These are phyloP conservation scores for Backusella liffmaniae DNA, from an alignment of 192 early-diverging fungal species.

Conservation along the genomic window DNA sequence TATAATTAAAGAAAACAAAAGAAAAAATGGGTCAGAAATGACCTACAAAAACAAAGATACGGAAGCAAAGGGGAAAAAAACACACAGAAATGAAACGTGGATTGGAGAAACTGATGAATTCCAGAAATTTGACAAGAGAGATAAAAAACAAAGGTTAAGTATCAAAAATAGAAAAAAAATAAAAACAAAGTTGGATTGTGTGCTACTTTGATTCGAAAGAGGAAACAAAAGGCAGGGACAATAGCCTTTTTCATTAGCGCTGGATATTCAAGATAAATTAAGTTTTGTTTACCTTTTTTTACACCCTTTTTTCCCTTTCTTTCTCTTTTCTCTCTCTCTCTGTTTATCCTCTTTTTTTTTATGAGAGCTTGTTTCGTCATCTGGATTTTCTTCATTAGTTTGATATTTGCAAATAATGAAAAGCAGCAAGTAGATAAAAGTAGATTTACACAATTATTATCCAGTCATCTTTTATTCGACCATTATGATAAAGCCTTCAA, in stretches of 20 bases:
- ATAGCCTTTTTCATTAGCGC: neutral
- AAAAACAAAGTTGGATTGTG: neutral
- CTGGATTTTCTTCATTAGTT: neutral
- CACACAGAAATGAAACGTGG: neutral
- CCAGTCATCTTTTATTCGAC: constrained; percentile 15
- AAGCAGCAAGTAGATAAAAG: neutral
- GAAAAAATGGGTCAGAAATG: constrained; percentile 4
- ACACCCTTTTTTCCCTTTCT: neutral
- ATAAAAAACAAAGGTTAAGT: neutral
- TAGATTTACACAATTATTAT: constrained; percentile 4
- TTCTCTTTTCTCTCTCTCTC: neutral
- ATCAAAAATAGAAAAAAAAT: neutral
- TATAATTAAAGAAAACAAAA: neutral
- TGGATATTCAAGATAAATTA: neutral
- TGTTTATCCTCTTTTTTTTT: neutral
- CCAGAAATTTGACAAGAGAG: neutral
- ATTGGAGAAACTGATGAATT: neutral
- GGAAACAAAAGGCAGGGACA: neutral
- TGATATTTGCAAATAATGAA: neutral
- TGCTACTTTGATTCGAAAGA: neutral
- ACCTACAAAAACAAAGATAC: neutral
- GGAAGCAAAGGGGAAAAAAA: neutral
- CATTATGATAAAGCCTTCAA: constrained; percentile 11
- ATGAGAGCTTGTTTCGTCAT: neutral
- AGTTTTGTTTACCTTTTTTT: neutral